Evolutionary conservation across 2,329 filamentous ascomycete species (phyloP).

Genomic region (Stenocarpella maydis): DNA sequence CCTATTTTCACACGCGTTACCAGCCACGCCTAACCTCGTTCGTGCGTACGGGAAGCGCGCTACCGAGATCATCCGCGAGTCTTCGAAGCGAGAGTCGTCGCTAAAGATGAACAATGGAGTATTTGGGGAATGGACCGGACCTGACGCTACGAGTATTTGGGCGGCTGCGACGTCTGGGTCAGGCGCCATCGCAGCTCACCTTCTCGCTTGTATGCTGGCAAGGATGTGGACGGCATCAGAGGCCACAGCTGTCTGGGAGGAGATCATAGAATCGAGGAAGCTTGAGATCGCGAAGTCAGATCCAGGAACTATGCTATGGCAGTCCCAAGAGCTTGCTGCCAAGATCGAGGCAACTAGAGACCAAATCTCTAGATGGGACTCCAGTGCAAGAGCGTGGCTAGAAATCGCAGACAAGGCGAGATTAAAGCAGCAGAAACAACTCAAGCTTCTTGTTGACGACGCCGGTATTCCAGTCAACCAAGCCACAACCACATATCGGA

Average conservation of each 20-base stretch:
- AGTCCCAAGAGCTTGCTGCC: background rate
- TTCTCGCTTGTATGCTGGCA: constrained; percentile 47
- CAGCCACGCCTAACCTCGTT: background rate
- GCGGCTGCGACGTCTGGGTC: constrained; percentile 42
- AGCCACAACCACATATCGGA: background rate
- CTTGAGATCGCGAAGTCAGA: constrained; percentile 3
- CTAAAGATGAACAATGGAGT: too few relatives aligned
- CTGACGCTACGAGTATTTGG: constrained; percentile 46
- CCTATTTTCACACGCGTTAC: background rate
- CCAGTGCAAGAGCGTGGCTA: constrained; percentile 45
- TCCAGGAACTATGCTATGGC: background rate
- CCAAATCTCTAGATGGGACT: constrained; percentile 44
- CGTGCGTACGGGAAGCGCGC: background rate
- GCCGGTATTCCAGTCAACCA: background rate
- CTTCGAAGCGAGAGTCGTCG: background rate
- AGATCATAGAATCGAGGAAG: constrained; percentile 39
- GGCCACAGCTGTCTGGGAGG: constrained; percentile 44
- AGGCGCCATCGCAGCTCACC: constrained; percentile 42
- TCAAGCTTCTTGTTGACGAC: constrained; percentile 41
- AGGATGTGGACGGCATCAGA: constrained; percentile 38
- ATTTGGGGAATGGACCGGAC: constrained; percentile 37
- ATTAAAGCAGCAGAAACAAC: constrained; percentile 37
- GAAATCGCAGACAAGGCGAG: constrained; percentile 41
- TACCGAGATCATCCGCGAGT: background rate
- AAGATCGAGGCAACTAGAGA: constrained; percentile 35